Base-by-base conservation (phyloP, 768 basidiomycete species). In the Mrakia frigida region DNA sequence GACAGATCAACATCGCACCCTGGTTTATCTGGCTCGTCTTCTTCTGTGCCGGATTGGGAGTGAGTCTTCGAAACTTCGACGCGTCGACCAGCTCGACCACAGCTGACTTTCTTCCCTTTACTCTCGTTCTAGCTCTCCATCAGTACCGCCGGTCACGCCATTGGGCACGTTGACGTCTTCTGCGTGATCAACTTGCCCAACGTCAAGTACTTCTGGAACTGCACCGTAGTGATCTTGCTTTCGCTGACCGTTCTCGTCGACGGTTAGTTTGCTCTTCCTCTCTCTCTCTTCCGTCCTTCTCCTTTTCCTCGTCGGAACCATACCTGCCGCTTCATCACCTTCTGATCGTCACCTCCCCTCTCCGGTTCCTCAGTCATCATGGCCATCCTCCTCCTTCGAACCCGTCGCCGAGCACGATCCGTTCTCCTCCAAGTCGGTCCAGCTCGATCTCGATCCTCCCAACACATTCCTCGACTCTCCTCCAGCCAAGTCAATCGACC, bases 371-470 rank as follows among this genome's bases (percentile, higher is more conserved):
- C 61, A 63, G 61, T 63, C 31, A 23, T 37, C 31, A 63, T 63
- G 61, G 61, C 61, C 21, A n/a, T 63, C 31, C 61, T 63, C 28
- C 61, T 63, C 60, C 60, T 61, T 28, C 60, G 60, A 61, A 61
- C 60, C 25, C 60, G 60, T 28, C 60, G 6, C 28, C 33, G 18
- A 21, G 52, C 52, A 2, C 52, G 52, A 21, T 53, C 52, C 18
- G 25, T n/a, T n/a, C 52, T 53, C 52, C 60, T 28, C 14, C 61
- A 35, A n/a, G n/a, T 35, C 33, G 61, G 61, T 21, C 18, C 61
- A 11, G n/a, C 61, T 33, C 61, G 31, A 37, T 63, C 59, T 37
- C n/a, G 18, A n/a, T 33, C 61, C 31, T 21, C 7, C 61, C 61
- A 33, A 63, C 61, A 33, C 35, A 21, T 7, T 18, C 33, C 31